Base-by-base conservation (phyloP, 2,329 filamentous ascomycete species). In the Calonectria leucothoes region DNA sequence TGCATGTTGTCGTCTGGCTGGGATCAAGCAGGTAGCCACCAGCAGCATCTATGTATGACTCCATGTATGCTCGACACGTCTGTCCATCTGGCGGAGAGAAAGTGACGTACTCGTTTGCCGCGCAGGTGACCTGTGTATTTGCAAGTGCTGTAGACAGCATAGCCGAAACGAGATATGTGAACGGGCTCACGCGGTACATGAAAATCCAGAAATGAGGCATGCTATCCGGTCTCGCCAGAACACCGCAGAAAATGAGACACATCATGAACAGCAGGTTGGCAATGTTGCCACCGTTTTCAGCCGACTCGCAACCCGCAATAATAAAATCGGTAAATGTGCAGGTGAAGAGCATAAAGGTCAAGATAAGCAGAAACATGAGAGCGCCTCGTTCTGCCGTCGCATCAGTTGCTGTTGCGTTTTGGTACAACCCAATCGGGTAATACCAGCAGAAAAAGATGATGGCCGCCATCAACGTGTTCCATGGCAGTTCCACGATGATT, bases 161-260 rank as follows among this genome's bases (percentile, higher is more conserved):
- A 27, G 92, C 94, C 12, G 90, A 89, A 31, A 96, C 91, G 20
- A 97, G 86, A 82, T 98, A 98, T 0, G 94, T 96, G 78, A 98
- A 94, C 0, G 95, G 95, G 0, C 93, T 95, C 63, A 95, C 85
- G 59, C 93, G 91, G 84, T 96, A 96, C 80, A 81, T 77, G 33
- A 80, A 79, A 48, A 81, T 79, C 79, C 79, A 84, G 73, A 90
- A 90, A 5, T 91, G 91, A 2, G 91, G 92, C 31, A 89, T 84
- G 14, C 88, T 89, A 11, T 90, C 90, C 37, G 79, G 79, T 0
- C 70, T 65, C 0, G 78, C 79, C n/a, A 81, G 74, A 1, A 81
- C 75, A 55, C 79, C 79, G 17, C 79, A 81, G 67, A 81, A 81
- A n/a, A 81, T 78, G 5, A 94, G 85, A 59, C 87, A 89, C 72